These are phyloP conservation scores for Gracilariopsis chorda DNA, from an alignment of 23 red algal species.

Conservation along the genomic window DNA sequence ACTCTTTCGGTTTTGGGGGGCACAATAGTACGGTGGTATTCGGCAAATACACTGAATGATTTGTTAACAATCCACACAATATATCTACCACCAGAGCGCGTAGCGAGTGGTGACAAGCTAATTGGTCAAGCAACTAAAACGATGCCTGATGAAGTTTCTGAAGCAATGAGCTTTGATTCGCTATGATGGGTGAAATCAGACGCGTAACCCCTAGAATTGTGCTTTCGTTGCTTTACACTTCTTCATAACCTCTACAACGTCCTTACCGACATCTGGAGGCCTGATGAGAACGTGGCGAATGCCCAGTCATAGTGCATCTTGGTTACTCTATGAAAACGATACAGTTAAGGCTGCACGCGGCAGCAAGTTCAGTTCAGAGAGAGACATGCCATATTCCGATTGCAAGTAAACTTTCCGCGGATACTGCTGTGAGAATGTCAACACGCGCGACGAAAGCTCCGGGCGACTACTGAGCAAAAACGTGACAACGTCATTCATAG, in stretches of 20 bases:
- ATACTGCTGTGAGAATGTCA: conserved; percentile 77
- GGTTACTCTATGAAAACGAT: conserved; percentile 23
- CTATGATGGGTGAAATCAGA: no score
- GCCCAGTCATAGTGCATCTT: no score
- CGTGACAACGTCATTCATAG: conserved; percentile 59
- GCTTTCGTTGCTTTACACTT: no score
- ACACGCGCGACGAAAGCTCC: conserved; percentile 18
- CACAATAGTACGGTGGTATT: conserved; percentile 95
- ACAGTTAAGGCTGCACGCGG: conserved; percentile 84
- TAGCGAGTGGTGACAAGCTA: conserved; percentile 7
- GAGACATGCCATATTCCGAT: conserved; percentile 54
- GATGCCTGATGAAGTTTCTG: background rate
- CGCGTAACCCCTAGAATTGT: no score
- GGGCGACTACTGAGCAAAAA: conserved; percentile 64
- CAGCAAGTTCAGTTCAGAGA: conserved; percentile 61
- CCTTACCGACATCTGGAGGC: no score
- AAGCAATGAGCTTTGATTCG: background rate
- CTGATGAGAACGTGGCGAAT: no score
- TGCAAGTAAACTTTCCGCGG: conserved; percentile 71
- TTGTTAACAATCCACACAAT: no score
- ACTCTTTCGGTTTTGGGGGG: conserved; percentile 98
- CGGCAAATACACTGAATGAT: conserved; percentile 47
- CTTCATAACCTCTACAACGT: no score
- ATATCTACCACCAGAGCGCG: background rate
- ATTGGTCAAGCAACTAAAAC: conserved; percentile 12